phyloP scores from a whole-genome alignment of 495 filamentous ascomycete genomes.

The Friedmanniomyces endolithicus region DNA sequence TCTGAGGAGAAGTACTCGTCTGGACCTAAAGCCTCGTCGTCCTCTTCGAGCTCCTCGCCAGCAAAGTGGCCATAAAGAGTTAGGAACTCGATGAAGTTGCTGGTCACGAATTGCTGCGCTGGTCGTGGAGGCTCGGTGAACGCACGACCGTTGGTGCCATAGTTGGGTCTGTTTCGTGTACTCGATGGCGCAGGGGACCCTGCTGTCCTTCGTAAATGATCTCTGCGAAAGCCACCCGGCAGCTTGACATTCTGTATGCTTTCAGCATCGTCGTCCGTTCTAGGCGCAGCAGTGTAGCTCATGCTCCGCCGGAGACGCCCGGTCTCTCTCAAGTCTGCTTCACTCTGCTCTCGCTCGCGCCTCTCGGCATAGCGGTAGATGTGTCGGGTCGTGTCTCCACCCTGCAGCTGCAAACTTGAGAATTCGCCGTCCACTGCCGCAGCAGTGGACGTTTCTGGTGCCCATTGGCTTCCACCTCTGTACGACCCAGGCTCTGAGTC shows the following conservation, averaged over 20 bases:
- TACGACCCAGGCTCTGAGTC: conserved; percentile 16
- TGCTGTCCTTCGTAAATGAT: conserved; percentile 62
- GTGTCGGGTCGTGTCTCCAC: conserved; percentile 83
- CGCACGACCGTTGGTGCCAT: conserved; percentile 28
- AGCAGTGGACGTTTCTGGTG: neutral
- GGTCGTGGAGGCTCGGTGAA: conserved; percentile 26
- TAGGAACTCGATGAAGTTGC: conserved; percentile 87
- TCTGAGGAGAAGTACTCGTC: conserved; percentile 77
- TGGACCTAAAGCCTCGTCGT: conserved; percentile 72
- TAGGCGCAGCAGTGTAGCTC: conserved; percentile 52
- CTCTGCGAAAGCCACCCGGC: conserved; percentile 84
- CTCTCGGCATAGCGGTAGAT: conserved; percentile 93
- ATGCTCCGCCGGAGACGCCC: conserved; percentile 46
- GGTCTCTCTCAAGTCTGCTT: conserved; percentile 49
- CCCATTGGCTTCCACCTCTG: neutral
- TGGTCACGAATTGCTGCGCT: conserved; percentile 61
- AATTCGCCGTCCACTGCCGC: conserved; percentile 59
- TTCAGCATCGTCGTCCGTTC: conserved; percentile 51
- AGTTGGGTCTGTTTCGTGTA: conserved; percentile 10
- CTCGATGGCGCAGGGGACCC: conserved; percentile 42
- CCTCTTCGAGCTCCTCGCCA: conserved; percentile 77
- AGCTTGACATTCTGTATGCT: conserved; percentile 80
- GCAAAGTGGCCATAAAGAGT: conserved; percentile 95
- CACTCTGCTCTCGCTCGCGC: conserved; percentile 49
- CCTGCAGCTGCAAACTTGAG: conserved; percentile 80